A percentile compares a stretch with the other conserved stretches of the same genome.
Evolutionary conservation across 108 stramenopile species (phyloP).

Genomic region (Nitzschia sp.): DNA sequence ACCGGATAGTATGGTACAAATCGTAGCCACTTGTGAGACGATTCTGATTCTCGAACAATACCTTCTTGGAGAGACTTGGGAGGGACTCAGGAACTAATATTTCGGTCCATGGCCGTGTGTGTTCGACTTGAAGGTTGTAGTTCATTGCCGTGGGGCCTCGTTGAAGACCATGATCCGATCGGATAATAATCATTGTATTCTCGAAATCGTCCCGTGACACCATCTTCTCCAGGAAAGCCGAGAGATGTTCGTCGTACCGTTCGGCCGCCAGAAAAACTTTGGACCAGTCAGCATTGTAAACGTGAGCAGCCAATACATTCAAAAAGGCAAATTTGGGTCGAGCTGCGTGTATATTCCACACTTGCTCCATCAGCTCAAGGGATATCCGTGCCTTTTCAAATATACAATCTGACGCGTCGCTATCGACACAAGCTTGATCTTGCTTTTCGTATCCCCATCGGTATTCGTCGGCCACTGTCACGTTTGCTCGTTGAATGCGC

Average conservation of each 20-base stretch:
- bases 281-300: conserved; percentile 39
- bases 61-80: conserved; percentile 16
- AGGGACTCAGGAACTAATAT: conserved; percentile 43
- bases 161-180: conserved; percentile 58
- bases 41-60: conserved; percentile 40
- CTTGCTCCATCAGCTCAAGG: conserved; percentile 36
- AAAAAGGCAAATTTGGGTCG: conserved; percentile 54
- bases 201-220: conserved; percentile 24
- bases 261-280: conserved; percentile 35
- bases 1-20: conserved; percentile 43
- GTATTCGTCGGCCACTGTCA: not conserved
- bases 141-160: conserved; percentile 41
- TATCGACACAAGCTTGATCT: conserved; percentile 38
- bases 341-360: conserved; percentile 41
- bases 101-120: conserved; percentile 51
- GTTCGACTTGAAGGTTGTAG: conserved; percentile 52
- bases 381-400: conserved; percentile 34
- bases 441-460: conserved; percentile 27
- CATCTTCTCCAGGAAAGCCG: conserved; percentile 31
- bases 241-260: conserved; percentile 39
- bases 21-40: conserved; percentile 46
- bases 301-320: conserved; percentile 60
- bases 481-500: conserved; percentile 1
- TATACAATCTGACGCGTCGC: not conserved
- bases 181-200: conserved; percentile 45